Percentiles rank a stretch among this genome's conserved stretches.
These are phyloP conservation scores for Tilletia setariae DNA, from an alignment of 1,284 basidiomycete genomes.

Conservation along the genomic window DNA sequence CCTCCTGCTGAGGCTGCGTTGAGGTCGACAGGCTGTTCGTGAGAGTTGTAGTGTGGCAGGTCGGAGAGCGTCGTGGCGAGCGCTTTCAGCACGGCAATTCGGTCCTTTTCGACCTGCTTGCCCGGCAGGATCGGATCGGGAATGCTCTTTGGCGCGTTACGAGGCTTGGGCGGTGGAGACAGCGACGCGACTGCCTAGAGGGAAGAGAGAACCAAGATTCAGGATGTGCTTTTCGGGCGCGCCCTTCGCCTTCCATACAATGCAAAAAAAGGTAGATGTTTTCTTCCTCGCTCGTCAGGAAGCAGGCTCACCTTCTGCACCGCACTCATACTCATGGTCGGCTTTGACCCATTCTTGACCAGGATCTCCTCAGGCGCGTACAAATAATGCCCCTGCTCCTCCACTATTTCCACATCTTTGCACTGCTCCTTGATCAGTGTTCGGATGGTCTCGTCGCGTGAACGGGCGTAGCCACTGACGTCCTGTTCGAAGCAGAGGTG, in stretches of 20 bases:
- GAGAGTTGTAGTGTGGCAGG: slow-evolving; percentile 31
- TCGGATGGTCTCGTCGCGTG: slow-evolving; percentile 28
- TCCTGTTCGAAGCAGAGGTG: slow-evolving; percentile 57
- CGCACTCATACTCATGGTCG: slow-evolving; percentile 37
- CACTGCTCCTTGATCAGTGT: slow-evolving; percentile 30
- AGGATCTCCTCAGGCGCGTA: slow-evolving; percentile 38
- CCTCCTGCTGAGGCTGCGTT: slow-evolving; percentile 38
- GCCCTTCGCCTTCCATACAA: no score
- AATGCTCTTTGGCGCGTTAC: slow-evolving; percentile 33
- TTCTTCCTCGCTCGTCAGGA: no score
- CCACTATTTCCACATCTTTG: slow-evolving; percentile 32
- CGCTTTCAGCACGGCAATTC: slow-evolving; percentile 24
- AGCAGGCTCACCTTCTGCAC: slow-evolving; percentile 36
- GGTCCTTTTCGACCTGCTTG: slow-evolving; percentile 18
- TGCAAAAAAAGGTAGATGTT: no score
- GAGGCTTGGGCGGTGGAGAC: slow-evolving; percentile 30
- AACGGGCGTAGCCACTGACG: slow-evolving; percentile 29
- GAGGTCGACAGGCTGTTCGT: slow-evolving; percentile 26
- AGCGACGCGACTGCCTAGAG: slow-evolving; percentile 20
- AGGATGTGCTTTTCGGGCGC: no score
- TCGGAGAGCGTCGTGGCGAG: slow-evolving; percentile 34
- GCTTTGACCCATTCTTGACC: slow-evolving; percentile 35
- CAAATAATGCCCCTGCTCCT: slow-evolving; percentile 36
- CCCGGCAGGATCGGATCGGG: slow-evolving; percentile 24
- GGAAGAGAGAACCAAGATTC: no score